Base-by-base conservation (phyloP, 2,329 filamentous ascomycete species). In the Xylariaceae sp. region DNA sequence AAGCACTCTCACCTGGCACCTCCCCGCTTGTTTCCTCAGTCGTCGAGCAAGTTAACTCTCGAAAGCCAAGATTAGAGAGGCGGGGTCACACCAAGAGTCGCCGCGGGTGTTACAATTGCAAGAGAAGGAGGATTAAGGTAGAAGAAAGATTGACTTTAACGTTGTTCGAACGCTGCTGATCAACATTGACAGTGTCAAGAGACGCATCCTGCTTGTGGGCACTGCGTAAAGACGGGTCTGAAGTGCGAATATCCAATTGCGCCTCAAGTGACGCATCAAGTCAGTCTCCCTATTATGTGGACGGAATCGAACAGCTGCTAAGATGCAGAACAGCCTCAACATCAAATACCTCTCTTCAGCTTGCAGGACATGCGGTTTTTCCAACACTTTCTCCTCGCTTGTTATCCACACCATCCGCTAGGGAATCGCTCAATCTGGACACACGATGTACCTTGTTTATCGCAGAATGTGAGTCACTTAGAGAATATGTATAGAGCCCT, bases 331-430 rank as follows among this genome's bases (percentile, higher is more conserved):
- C 17, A 82, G 77, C 79, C 80, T n/a, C 76, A 79, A 55, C 71
- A 78, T 57, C 79, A 80, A 56, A 74, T 81, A n/a, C 80, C 79
- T 3, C 66, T 83, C 0, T 84, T 85, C 63, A 82, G 75, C 47
- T 60, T 84, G 50, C 78, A 82, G 45, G 84, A 87, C 60, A 86
- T 88, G 83, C 79, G 83, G 36, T 79, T 87, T 64, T 87, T 87
- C 60, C 84, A 87, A 64, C 82, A 87, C 65, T 87, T 87, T 58
- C 69, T 87, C 14, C 69, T 79, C 28, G 73, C 76, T 34, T 84
- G 81, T 58, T 83, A 82, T 61, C 86, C 85, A 2, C 79, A 84
- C 65, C 75, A 87, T 19, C 84, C 86, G 0, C 69, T 87, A 16
- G 84, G 82, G 39, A 83, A 84, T 55, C 83, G 88, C 57, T 73